Base-by-base conservation (phyloP, 805 yeast genomes). In the Candida succiphila region DNA sequence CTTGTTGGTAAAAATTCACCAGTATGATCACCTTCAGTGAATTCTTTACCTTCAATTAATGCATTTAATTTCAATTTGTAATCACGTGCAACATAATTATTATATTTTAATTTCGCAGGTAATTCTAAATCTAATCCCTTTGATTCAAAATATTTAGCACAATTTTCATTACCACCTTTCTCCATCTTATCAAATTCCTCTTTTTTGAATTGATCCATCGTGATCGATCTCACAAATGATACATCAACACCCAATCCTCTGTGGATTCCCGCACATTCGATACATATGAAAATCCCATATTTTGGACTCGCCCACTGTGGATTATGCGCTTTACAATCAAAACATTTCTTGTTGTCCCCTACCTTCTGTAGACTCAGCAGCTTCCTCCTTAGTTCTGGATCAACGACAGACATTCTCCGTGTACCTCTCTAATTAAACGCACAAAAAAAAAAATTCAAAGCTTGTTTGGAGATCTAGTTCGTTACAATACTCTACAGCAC, bases 301-400 rank as follows among this genome's bases (percentile, higher is more conserved):
- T 92, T 92, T 25, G 97, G 97, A 12, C 96, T 86, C 2, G 97
- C 96, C 98, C 98, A 92, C 58, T 92, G 98, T 8, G 98, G 98
- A 54, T 88, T 89, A 38, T 95, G 95, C 1, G 96, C 94, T 25
- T 65, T 69, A 60, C 98, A 92, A 56, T 92, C 98, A 56, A 86
- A 81, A 60, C 98, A 92, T 56, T 75, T 78, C 62, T 81, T 86
- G 65, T 87, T 86, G 12, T 66, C 79, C 19, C 89, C 94, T 30
- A 66, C 65, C 53, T 86, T 86, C 52, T 89, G 97, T 39, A 89
- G 61, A 28, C 76, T 76, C 44, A 75, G 49, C 27, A 84, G 66
- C 53, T 80, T 77, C 52, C 95, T 77, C 56, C 94, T 81, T 38
- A 84, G 80, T 47, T 86, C 95, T 14, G 96, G 96, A 54, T 88